Evolutionary conservation across 805 yeast genomes (phyloP), one percentile per base, ranked within the genome.

Genomic region (Kurtzmaniella cleridarum): DNA sequence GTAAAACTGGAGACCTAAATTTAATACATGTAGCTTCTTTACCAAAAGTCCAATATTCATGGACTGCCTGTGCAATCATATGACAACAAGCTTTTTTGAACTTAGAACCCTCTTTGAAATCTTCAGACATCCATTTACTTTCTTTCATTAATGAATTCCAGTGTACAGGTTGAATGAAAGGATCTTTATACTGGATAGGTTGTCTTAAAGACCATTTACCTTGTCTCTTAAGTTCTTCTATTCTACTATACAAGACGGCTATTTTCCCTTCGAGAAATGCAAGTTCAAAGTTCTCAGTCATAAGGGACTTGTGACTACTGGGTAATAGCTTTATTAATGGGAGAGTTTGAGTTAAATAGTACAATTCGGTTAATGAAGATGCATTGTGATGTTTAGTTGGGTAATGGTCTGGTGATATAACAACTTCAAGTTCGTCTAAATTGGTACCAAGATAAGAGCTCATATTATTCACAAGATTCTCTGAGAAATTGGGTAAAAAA

Each of bases 181-280:
- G 96, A 47, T 87, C 95, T 10, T 70, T 53, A 51, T 72, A 82
- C 45, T 76, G 73, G 38, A 74, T 68, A 0, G 95, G 95, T 57
- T 93, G 98, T 38, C 95, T 72, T 38, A 93, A 66, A 16, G 95
- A 82, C 98, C 98, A 93, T 50, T 85, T 80, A 2, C 86, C 84
- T 41, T 83, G 82, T 34, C 95, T 70, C 57, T 88, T 87, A 45
- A 93, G 69, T 57, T 91, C 98, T 54, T 91, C 98, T 34, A 93
- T 90, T 44, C 98, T 71, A 2, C 95, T 84, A 50, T 88, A 84
- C 14, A 88, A 79, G 9, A 89, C 96, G 0, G 95, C 86, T 2
- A 91, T 80, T 55, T 90, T 84, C 3, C 96, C 96, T 55, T 93
- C 98, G 11, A 87, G 75, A 27, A 90, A 65, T 0, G 95, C 86